Evolutionary conservation across 495 filamentous ascomycete genomes (phyloP), one percentile per base, ranked within the genome.

Genomic region (Thozetella sp.): DNA sequence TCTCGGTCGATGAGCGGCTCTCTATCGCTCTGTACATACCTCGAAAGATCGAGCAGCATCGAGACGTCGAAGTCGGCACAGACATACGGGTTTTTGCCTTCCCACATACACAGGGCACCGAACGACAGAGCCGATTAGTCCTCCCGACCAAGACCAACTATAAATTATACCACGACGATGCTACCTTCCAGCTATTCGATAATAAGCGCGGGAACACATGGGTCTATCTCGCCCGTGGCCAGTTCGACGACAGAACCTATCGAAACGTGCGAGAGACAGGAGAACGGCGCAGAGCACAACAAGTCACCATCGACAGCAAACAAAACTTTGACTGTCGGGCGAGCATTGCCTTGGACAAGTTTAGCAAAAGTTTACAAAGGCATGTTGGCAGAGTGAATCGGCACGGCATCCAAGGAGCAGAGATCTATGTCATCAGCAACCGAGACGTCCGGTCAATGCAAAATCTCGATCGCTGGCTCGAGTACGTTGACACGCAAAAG

Each of bases 381-480:
- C 76, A 83, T 57, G 58, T 83, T 19, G 80, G 80, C 3, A 63
- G 71, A 53, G 69, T 83, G 23, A 72, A 76, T 20, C 58, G 75
- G 45, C 70, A 74, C 54, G 70, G 72, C 11, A 65, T 83, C 22
- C 54, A 70, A 0, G 76, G 57, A 6, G 80, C 78, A 15, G 75
- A 83, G 61, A 69, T 83, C 1, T 83, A 83, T 55, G 75, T 82
- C 10, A 84, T 83, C 54, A 82, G 75, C 57, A 84, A 84, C 60
- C 66, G 77, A 58, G 81, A 84, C 55, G 60, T 74, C 51, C 59
- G 69, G n/a, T 78, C 79, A 0, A 69, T 82, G 57, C 67, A 67
- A 4, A 63, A 64, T 23, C 72, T 82, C n/a, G 80, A 84, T 62
- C 69, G 75, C 4, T 84, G 81, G 81, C 70, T 80, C 0, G 51